Evolutionary conservation across 306 rosid genomes (phyloP), one percentile per base, ranked within the genome.

Genomic region (Cicer judaicum): DNA sequence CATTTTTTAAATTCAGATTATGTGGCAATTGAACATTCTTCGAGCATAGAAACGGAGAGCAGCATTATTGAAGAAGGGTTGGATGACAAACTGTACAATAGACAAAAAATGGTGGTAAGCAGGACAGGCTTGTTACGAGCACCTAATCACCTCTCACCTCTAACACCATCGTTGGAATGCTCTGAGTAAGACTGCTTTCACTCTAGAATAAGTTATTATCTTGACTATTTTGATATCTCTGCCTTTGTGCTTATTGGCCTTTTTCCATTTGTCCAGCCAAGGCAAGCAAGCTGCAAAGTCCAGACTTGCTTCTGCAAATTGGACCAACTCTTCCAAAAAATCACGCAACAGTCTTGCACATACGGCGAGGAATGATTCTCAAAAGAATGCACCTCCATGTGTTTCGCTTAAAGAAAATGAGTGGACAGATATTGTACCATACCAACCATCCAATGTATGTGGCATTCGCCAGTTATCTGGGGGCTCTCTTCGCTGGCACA

Each of bases 151-250:
- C 77, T 80, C 78, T 64, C 85, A 4, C 90, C 88, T 10, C 16
- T 67, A 64, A 81, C 92, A 7, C 86, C 93, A 18, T 75, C 80
- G 24, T 67, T 88, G 53, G 82, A 83, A 52, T 80, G 80, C 73
- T 83, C 84, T 5, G 79, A 78, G 96, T 90, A 87, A 81, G 89
- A 48, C 57, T 71, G 38, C 60, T 74, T 47, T 43, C 18, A 61
- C 49, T 49, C 40, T 77, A 15, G 21, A 68, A 56, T 66, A 66
- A 13, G 55, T 21, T 55, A 54, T 42, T 36, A 48, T 70, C 61
- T 44, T 7, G 16, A 60, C 6, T 68, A 42, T 56, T 29, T 46
- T 65, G 38, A 72, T 10, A 21, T 71, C 48, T 42, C 15, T 40
- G 41, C 39, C 50, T 65, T 68, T 34, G 49, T 71, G 70, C 61